These are phyloP conservation scores for Zizania palustris DNA, from an alignment of 202 grass and related monocot genomes.

Conservation along the genomic window DNA sequence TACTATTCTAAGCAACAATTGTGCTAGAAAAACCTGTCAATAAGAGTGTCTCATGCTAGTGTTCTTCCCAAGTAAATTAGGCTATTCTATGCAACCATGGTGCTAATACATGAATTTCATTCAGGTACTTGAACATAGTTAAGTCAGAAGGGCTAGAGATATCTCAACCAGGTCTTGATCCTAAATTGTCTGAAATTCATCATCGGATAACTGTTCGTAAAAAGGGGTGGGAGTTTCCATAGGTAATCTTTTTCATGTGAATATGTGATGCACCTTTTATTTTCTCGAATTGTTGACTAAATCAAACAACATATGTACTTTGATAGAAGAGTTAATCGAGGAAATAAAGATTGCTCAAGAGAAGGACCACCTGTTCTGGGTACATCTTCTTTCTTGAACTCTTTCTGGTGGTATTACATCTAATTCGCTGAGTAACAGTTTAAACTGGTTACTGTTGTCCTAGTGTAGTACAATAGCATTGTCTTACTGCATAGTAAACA, in stretches of 20 bases:
- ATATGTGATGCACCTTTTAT: conserved; percentile 28
- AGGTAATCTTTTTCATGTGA: conserved; percentile 65
- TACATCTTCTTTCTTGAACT: conserved; percentile 43
- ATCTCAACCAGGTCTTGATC: conserved; percentile 84
- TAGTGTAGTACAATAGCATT: conserved; percentile 2
- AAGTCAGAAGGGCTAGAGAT: conserved; percentile 89
- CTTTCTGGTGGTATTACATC: conserved; percentile 33
- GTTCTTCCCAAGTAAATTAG: conserved; percentile 6
- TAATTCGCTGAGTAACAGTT: conserved; percentile 30
- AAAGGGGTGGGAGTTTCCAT: conserved; percentile 58
- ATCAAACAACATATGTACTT: conserved; percentile 32
- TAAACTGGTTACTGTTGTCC: conserved; percentile 7
- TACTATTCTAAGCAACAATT: conserved; percentile 35
- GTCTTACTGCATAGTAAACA: conserved; percentile 7
- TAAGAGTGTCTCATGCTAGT: conserved; percentile 8
- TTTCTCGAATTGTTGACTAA: conserved; percentile 33
- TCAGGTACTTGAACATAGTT: conserved; percentile 81
- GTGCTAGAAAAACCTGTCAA: background rate
- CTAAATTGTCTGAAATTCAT: conserved; percentile 85
- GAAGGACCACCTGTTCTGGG: conserved; percentile 87
- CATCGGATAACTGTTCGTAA: conserved; percentile 78
- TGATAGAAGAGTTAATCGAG: conserved; percentile 65
- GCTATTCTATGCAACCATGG: conserved; percentile 36
- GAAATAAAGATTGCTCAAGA: conserved; percentile 66
- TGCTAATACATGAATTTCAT: conserved; percentile 22